Base-by-base conservation (phyloP, 2,329 filamentous ascomycete genomes). In the Conoideocrella luteorostrata region DNA sequence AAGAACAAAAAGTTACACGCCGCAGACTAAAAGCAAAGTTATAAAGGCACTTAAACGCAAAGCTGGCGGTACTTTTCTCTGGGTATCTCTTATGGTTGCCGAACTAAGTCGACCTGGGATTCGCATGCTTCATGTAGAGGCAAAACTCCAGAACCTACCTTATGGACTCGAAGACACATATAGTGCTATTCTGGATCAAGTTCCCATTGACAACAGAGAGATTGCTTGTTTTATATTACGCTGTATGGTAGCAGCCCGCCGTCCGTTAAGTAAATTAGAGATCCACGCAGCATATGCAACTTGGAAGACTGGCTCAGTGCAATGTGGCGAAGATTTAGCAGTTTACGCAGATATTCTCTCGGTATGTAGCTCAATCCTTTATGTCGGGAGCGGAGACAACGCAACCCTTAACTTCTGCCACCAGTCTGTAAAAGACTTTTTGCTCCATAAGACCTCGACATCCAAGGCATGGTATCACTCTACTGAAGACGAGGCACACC, bases 341-440 rank as follows among this genome's bases (percentile, higher is more conserved):
- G 18, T 37, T 2, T 48, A 48, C 29, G 13, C 28, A 17, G 46
- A 48, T 17, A 40, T 48, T 30, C 26, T 40, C 10, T 43, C 39
- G 5, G 40, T 22, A 3, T 48, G 39, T 13, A 46, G 39, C 35
- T 46, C 43, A 5, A 43, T 45, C 15, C 7, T 48, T 21, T 32
- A 13, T 34, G n/a, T 33, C 24, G 21, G 26, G 13, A 17, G 18
- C 30, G 20, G 18, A 35, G 34, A 32, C 12, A 28, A 47, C n/a
- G 29, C 13, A 41, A 48, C 24, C 20, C 23, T 48, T 32, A 45
- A 46, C 39, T 48, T 48, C 21, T 48, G 39, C 10, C 39, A 48
- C 24, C 39, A 48, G 24, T 46, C 46, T 15, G 39, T 46, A 29
- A 45, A 48, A 29, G 46, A 48, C 35, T 48, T 48, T 23, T 35